Conservation (phyloP, 352 stramenopile genomes). For the Stramenopiles sp. region DNA sequence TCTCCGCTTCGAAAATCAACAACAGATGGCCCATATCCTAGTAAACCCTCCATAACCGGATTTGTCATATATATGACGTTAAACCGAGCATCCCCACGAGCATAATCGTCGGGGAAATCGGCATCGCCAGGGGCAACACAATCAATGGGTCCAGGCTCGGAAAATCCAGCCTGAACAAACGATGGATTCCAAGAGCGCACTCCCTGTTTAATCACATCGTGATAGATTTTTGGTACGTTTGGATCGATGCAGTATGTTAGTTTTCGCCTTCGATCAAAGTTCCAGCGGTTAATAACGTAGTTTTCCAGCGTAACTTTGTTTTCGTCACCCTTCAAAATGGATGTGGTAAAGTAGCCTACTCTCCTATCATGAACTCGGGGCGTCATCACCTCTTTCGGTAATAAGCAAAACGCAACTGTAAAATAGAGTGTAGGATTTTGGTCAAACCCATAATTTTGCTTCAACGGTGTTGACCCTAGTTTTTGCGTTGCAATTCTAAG, state of each 20-base stretch:
- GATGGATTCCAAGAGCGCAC: conserved; percentile 49
- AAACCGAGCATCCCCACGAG: conserved; percentile 54
- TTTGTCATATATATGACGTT: conserved; percentile 39
- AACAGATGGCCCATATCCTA: conserved; percentile 40
- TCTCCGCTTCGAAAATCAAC: conserved; percentile 51
- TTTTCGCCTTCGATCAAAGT: not conserved
- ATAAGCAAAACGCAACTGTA: not conserved
- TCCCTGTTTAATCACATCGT: conserved; percentile 35
- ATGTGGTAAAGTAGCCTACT: not conserved
- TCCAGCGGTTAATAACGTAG: not conserved
- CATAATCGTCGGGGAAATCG: conserved; percentile 51
- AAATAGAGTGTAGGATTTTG: not conserved
- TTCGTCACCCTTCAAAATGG: not conserved
- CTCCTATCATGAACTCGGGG: not conserved
- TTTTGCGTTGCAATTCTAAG: not conserved
- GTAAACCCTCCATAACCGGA: conserved; percentile 49
- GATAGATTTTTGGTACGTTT: conserved; percentile 44
- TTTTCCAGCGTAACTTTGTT: not conserved
- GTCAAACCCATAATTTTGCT: not conserved
- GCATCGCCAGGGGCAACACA: conserved; percentile 39
- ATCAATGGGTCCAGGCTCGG: conserved; percentile 34
- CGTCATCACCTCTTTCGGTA: not conserved
- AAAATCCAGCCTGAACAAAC: conserved; percentile 46
- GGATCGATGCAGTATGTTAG: conserved; percentile 57
- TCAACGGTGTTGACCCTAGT: not conserved